Evolutionary conservation across 139 green algal species (phyloP).

Genomic region (Trebouxia sp.): DNA sequence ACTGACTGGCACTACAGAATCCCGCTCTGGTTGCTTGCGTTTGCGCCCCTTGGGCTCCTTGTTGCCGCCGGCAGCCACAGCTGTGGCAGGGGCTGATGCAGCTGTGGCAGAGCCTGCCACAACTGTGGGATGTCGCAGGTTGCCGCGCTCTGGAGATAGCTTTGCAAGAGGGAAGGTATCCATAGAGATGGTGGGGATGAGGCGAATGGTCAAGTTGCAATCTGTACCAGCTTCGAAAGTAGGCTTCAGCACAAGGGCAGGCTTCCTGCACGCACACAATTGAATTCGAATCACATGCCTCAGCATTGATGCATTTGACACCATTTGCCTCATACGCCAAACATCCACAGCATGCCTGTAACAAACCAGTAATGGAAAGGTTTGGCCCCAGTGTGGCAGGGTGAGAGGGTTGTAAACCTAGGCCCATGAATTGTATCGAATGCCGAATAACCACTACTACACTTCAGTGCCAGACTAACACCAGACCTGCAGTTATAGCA

Average conservation of each 20-base stretch:
- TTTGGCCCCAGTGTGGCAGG: no score
- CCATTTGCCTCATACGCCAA: no score
- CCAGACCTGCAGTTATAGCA: no score
- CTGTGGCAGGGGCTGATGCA: neutral
- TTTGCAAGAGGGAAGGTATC: conserved; percentile 54
- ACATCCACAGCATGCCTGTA: no score
- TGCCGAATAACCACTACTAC: no score
- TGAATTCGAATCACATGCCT: no score
- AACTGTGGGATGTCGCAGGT: conserved; percentile 35
- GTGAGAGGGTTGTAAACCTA: no score
- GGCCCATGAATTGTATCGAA: no score
- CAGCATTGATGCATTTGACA: no score
- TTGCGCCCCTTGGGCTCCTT: neutral
- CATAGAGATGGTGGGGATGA: conserved; percentile 22
- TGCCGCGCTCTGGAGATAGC: conserved; percentile 60
- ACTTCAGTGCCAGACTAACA: no score
- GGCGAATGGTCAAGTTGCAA: conserved; percentile 2
- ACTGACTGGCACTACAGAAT: neutral
- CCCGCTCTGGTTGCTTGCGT: neutral
- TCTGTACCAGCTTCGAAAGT: conserved; percentile 34
- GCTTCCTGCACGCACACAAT: conserved; percentile 37
- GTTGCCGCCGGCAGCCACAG: neutral
- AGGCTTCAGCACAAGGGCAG: conserved; percentile 52
- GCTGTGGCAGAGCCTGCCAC: conserved; percentile 12
- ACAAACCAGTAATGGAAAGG: no score